Conservation (phyloP, 495 filamentous ascomycete genomes). For the Hypoxylon fragiforme region DNA sequence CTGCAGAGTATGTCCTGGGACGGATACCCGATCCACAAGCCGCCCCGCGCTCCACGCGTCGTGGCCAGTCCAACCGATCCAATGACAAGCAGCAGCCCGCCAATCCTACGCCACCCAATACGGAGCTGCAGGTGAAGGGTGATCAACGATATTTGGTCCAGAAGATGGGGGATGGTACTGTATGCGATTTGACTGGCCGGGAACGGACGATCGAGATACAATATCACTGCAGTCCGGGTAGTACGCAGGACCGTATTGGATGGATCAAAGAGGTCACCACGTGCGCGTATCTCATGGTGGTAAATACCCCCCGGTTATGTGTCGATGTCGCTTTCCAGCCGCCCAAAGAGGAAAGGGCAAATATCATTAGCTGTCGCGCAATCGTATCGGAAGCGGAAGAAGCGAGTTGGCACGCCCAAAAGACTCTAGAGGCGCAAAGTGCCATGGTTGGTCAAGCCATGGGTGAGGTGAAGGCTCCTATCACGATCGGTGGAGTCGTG, state of each 20-base stretch:
- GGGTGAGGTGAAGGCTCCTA: conserved; percentile 35
- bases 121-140: conserved; percentile 77
- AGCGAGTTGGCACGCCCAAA: conserved; percentile 57
- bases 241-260: conserved; percentile 76
- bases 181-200: conserved; percentile 88
- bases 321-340: conserved; percentile 91
- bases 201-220: conserved; percentile 83
- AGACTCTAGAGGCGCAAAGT: conserved; percentile 55
- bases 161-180: conserved; percentile 78
- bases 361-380: conserved; percentile 75
- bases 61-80: conserved; percentile 40
- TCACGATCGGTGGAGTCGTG: conserved; percentile 54
- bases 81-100: conserved; percentile 36
- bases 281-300: conserved; percentile 92
- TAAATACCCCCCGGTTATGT: conserved; percentile 91
- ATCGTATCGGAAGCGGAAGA: conserved; percentile 66
- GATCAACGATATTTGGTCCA: conserved; percentile 91
- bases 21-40: conserved; percentile 41
- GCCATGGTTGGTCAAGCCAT: conserved; percentile 52
- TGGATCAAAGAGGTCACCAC: conserved; percentile 95
- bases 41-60: conserved; percentile 27
- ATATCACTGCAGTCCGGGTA: conserved; percentile 88
- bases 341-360: conserved; percentile 75
- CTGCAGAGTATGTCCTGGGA: conserved; percentile 80
- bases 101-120: conserved; percentile 52